A percentile compares a stretch with the other conserved stretches of the same genome.
These are phyloP conservation scores for Dipodascus geniculatus DNA, from an alignment of 805 yeast genomes.

Conservation along the genomic window DNA sequence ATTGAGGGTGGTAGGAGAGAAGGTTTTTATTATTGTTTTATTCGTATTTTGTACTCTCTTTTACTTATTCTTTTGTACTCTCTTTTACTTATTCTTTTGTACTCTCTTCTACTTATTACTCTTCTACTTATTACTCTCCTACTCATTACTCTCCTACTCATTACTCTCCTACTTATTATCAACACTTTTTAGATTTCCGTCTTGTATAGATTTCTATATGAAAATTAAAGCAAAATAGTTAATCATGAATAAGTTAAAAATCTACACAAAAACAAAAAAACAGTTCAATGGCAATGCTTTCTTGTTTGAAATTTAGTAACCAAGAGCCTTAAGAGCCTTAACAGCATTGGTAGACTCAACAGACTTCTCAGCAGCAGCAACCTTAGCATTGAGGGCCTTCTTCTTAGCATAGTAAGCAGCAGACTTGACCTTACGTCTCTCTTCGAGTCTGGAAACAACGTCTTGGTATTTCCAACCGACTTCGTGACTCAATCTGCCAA, in stretches of 20 bases:
- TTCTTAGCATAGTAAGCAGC: slow-evolving; percentile 99
- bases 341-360: slow-evolving; percentile 86
- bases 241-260: too few relatives aligned
- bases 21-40: background rate
- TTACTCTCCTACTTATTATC: too few relatives aligned
- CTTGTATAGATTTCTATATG: too few relatives aligned
- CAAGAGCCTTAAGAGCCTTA: slow-evolving; percentile 88
- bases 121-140: too few relatives aligned
- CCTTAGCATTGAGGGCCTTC: slow-evolving; percentile 91
- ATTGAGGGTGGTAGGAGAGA: background rate
- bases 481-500: slow-evolving; percentile 89
- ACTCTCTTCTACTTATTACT: too few relatives aligned
- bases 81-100: too few relatives aligned
- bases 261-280: background rate
- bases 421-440: slow-evolving; percentile 97
- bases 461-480: slow-evolving; percentile 99
- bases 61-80: too few relatives aligned
- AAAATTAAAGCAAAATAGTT: too few relatives aligned
- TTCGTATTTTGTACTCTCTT: background rate
- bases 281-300: background rate
- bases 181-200: too few relatives aligned
- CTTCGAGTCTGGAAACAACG: slow-evolving; percentile 94
- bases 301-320: slow-evolving; percentile 57
- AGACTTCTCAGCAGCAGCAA: slow-evolving; percentile 73
- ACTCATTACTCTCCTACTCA: too few relatives aligned